Base-by-base conservation (phyloP, 306 rosid species). In the Vachellia collinsii region DNA sequence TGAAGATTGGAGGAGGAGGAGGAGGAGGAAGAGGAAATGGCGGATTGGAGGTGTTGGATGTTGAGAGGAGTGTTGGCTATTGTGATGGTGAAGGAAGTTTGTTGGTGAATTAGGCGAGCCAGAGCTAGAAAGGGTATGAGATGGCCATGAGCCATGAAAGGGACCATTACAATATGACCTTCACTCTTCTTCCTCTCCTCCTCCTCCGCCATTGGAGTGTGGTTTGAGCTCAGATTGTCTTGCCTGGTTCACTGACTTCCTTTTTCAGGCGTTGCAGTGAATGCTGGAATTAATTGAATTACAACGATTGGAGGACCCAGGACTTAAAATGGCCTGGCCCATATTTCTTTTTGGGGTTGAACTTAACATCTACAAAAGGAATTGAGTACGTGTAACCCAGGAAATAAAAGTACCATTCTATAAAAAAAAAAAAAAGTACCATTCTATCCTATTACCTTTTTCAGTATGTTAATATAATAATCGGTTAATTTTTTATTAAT, bases 131-230 rank as follows among this genome's bases (percentile, higher is more conserved):
- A 94, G 25, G 97, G 98, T 11, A 88, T 91, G 47, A 89, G 84
- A 85, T 94, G 98, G 11, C 98, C 98, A 8, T 89, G 92, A 9
- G 91, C 98, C 88, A 92, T 81, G 80, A 80, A 87, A 8, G 95
- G 98, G 8, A 76, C 70, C 98, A 94, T 89, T 11, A 94, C 90
- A 1, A 94, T 87, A 78, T 86, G 88, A 2, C 73, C 77, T 43
- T 43, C 13, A 7, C 59, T 48, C 5, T 56, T 34, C 19, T 64
- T 79, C 14, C 67, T 19, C 7, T 47, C 8, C 13, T 64, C 82
- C 36, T 47, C 13, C 19, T 64, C 85, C 36, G 71, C 78, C 84
- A 83, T 86, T 72, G 80, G 34, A 77, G 51, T 8, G 46, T 38
- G 6, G 47, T 14, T 65, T 38, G 20, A 65, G 71, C 71, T 37